These are phyloP conservation scores for Hypoxylon intermedium DNA, from an alignment of 495 filamentous ascomycete species.

Conservation along the genomic window DNA sequence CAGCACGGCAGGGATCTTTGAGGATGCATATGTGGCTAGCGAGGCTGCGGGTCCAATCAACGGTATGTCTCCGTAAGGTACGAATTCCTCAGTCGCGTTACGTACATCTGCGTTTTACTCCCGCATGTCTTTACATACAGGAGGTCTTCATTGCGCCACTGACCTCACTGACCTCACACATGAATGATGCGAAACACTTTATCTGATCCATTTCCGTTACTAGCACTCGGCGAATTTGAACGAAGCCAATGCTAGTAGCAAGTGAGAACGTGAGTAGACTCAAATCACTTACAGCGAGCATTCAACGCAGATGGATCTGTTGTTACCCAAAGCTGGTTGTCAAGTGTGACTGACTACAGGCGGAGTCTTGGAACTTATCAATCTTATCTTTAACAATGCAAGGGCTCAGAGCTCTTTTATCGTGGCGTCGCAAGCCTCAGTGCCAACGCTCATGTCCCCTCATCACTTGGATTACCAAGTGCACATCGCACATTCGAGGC, in stretches of 20 bases:
- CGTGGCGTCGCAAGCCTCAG: conserved; percentile 29
- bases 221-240: too few species aligned
- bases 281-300: not conserved
- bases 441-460: not conserved
- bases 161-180: conserved; percentile 15
- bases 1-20: conserved; percentile 14
- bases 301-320: too few species aligned
- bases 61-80: not conserved
- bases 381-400: conserved; percentile 29
- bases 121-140: not conserved
- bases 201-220: not conserved
- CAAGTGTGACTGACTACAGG: not conserved
- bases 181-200: conserved; percentile 20
- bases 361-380: conserved; percentile 5
- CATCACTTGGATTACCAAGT: not conserved
- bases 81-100: not conserved
- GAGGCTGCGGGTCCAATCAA: conserved; percentile 9
- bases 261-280: not conserved
- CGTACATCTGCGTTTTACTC: not conserved
- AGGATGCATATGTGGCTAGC: conserved; percentile 19
- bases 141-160: conserved; percentile 15
- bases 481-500: conserved; percentile 1
- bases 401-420: conserved; percentile 19
- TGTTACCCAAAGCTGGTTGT: too few species aligned
- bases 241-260: too few species aligned